phyloP scores from a whole-genome alignment of 805 yeast species.

The Candida michaelii region DNA sequence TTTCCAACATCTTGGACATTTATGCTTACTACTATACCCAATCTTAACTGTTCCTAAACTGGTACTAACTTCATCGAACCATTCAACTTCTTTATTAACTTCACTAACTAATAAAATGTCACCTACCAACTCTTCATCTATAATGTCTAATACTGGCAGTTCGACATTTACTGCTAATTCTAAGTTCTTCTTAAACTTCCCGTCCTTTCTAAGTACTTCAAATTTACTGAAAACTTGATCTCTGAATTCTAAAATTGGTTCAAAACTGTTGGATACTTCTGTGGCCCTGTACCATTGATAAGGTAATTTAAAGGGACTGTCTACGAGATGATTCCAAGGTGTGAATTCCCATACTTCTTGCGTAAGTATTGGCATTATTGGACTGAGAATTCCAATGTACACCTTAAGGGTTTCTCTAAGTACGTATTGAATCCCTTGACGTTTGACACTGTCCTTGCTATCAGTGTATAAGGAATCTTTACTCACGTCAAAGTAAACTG shows the following conservation, averaged over 20 bases:
- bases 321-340: conserved; percentile 29
- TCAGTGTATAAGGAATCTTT: conserved; percentile 88
- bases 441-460: conserved; percentile 38
- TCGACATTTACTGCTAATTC: conserved; percentile 49
- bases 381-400: conserved; percentile 69
- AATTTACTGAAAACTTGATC: conserved; percentile 49
- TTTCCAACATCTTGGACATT: conserved; percentile 97
- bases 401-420: conserved; percentile 56
- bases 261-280: conserved; percentile 46
- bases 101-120: conserved; percentile 66
- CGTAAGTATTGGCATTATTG: conserved; percentile 77
- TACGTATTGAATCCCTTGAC: conserved; percentile 67
- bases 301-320: conserved; percentile 50
- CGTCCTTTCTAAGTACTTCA: conserved; percentile 56
- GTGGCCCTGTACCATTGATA: conserved; percentile 39
- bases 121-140: conserved; percentile 22
- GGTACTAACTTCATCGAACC: conserved; percentile 19
- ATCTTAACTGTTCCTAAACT: conserved; percentile 25
- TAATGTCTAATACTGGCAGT: not conserved
- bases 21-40: conserved; percentile 46
- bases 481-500: conserved; percentile 80
- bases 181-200: conserved; percentile 55
- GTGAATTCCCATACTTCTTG: conserved; percentile 84
- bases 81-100: conserved; percentile 29
- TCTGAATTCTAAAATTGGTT: conserved; percentile 46